These are phyloP conservation scores for Botrytis medusae DNA, from an alignment of 2,329 filamentous ascomycete genomes.

Conservation along the genomic window DNA sequence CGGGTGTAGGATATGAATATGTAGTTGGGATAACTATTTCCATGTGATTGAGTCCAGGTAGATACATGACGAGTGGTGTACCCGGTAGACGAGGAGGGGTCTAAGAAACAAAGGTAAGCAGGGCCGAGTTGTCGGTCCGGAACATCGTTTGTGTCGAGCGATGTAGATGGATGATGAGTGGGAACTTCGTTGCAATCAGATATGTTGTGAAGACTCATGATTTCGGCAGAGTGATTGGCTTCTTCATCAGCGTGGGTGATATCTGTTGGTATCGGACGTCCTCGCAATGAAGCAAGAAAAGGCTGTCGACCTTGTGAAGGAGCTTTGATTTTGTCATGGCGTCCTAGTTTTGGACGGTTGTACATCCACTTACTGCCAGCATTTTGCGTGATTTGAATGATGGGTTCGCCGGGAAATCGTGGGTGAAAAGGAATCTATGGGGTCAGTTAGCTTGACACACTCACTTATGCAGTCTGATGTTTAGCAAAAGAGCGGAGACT, in stretches of 20 bases:
- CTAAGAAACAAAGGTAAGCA: conserved; percentile 13
- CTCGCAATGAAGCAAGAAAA: not conserved
- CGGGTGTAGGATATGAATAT: conserved; percentile 18
- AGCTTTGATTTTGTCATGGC: not conserved
- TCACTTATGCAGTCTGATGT: too few species aligned
- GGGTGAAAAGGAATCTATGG: not conserved
- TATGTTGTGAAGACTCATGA: not conserved
- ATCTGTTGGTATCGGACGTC: not conserved
- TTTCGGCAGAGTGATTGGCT: not conserved
- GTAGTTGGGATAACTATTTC: not conserved
- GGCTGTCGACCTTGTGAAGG: not conserved
- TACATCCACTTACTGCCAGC: not conserved
- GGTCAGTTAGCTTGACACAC: not conserved
- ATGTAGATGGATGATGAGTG: not conserved
- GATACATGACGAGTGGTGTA: not conserved
- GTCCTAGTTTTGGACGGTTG: conserved; percentile 1
- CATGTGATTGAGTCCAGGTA: not conserved
- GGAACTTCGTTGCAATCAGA: not conserved
- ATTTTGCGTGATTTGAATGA: not conserved
- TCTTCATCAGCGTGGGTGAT: not conserved
- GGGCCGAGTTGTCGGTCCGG: conserved; percentile 1
- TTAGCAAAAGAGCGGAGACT: not conserved
- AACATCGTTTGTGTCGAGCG: not conserved
- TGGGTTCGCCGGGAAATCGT: not conserved
- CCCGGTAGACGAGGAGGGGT: not conserved